phyloP scores from a whole-genome alignment of 2,329 filamentous ascomycete genomes.

The Fusarium liriodendri region DNA sequence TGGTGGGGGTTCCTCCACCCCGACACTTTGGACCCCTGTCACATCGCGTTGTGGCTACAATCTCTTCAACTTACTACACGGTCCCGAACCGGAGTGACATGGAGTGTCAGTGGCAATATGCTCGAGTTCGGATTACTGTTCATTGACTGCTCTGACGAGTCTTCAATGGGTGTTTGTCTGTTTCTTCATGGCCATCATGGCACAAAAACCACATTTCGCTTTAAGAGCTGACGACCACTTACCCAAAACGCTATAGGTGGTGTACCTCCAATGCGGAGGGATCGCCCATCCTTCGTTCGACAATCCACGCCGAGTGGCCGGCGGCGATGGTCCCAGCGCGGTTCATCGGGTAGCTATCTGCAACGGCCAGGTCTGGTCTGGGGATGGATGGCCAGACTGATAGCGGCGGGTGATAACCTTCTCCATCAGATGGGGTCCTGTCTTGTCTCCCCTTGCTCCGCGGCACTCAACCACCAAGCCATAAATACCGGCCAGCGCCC shows the following conservation, averaged over 20 bases:
- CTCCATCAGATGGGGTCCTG: constrained; percentile 9
- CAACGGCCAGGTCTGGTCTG: constrained; percentile 35
- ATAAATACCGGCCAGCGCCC: constrained; percentile 39
- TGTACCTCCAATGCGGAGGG: constrained; percentile 5
- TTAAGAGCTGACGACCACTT: constrained; percentile 15
- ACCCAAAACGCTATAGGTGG: constrained; percentile 27
- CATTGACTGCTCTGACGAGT: not conserved
- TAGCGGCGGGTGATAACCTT: constrained; percentile 32
- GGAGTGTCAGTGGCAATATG: not conserved
- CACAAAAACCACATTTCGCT: not conserved
- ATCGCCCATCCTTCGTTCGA: constrained; percentile 18
- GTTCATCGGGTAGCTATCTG: constrained; percentile 39
- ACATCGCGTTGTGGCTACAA: constrained; percentile 4
- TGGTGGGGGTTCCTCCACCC: constrained; percentile 30
- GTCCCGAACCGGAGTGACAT: not conserved
- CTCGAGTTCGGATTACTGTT: not conserved
- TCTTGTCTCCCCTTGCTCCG: constrained; percentile 2
- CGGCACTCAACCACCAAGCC: constrained; percentile 8
- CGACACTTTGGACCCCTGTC: constrained; percentile 17
- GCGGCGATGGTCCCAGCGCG: constrained; percentile 32
- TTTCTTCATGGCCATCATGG: not conserved
- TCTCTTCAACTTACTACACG: constrained; percentile 16
- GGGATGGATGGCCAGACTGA: constrained; percentile 36
- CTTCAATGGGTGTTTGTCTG: not conserved
- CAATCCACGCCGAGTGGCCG: constrained; percentile 32